Evolutionary conservation across 148 eudicot species (phyloP), one percentile per base, ranked within the genome.

Genomic region (Polygonum maritimum): DNA sequence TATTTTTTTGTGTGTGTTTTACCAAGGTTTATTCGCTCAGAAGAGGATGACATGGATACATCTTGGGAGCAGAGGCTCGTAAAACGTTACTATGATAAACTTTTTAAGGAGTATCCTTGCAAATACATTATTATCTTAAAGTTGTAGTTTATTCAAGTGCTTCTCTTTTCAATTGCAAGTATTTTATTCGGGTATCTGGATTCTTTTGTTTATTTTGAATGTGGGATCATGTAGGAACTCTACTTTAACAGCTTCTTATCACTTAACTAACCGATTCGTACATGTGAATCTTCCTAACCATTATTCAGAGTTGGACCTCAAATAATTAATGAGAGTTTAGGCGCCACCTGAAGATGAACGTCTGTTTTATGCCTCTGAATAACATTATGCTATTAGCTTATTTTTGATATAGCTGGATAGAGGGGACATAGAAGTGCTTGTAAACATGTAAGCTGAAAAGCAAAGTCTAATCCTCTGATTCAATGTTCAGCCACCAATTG

Each of bases 51-150:
- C 77, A 80, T 82, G 87, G 82, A 86, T 82, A 82, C 87, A 44
- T 88, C 98, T n/a, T 95, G 97, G 97, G 96, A 92, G 81, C 94
- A 92, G 79, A 90, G 83, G 82, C 89, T 95, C 70, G 98, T 95
- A 82, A 92, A 90, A 84, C 98, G 98, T 52, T 92, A 95, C 86
- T 90, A 95, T 82, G 90, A 85, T 81, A 92, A 95, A 85, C 98
- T 95, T 67, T 95, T 92, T 79, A 92, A 92, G 83, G 97, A 92
- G 97, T 92, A 94, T 94, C 98, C 96, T 92, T 90, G 73, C 71
- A 76, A 76, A 63, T 36, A 33, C 14, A 48, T 36, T 16, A 26
- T 60, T 40, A 60, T 73, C 21, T 73, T 73, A 33, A 10, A 39
- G 15, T 60, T 74, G 9, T 63, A 4, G 14, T 48, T 48, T 74